Evolutionary conservation across 148 eudicot species (phyloP).

Genomic region (Agrostemma githago): DNA sequence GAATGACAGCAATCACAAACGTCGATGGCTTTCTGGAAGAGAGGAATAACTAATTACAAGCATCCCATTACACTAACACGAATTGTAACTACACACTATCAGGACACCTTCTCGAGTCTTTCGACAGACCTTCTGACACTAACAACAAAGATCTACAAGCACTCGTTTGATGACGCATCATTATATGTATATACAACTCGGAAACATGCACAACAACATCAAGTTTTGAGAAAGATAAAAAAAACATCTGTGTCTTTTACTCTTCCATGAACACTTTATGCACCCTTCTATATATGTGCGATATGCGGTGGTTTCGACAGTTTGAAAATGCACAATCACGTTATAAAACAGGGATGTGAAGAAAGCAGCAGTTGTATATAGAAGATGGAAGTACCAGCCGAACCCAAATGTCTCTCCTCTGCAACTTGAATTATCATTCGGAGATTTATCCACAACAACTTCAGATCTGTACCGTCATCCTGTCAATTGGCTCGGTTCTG

Average conservation of each 20-base stretch:
- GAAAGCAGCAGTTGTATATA: slow-evolving; percentile 10
- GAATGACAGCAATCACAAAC: slow-evolving; percentile 20
- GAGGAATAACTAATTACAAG: slow-evolving; percentile 28
- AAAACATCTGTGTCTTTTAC: slow-evolving; percentile 12
- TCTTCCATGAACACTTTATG: slow-evolving; percentile 16
- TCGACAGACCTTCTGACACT: slow-evolving; percentile 12
- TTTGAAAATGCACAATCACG: slow-evolving; percentile 17
- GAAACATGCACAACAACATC: slow-evolving; percentile 18
- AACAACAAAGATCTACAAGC: slow-evolving; percentile 23
- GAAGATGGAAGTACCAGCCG: slow-evolving; percentile 30
- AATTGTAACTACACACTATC: slow-evolving; percentile 20
- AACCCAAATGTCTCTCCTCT: slow-evolving; percentile 25
- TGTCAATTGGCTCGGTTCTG: slow-evolving; percentile 43
- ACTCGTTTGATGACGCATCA: slow-evolving; percentile 21
- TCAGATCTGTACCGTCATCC: slow-evolving; percentile 24
- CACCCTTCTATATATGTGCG: slow-evolving; percentile 5
- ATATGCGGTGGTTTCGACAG: background rate
- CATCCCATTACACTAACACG: slow-evolving; percentile 18
- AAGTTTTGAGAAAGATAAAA: slow-evolving; percentile 11
- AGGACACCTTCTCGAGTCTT: slow-evolving; percentile 17
- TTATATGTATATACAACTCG: slow-evolving; percentile 22
- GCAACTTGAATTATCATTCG: slow-evolving; percentile 18
- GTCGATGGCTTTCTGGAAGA: background rate
- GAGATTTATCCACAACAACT: slow-evolving; percentile 26
- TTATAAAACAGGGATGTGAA: slow-evolving; percentile 15